Base-by-base conservation (phyloP, 345 rosid species). In the Melastoma malabathricum region DNA sequence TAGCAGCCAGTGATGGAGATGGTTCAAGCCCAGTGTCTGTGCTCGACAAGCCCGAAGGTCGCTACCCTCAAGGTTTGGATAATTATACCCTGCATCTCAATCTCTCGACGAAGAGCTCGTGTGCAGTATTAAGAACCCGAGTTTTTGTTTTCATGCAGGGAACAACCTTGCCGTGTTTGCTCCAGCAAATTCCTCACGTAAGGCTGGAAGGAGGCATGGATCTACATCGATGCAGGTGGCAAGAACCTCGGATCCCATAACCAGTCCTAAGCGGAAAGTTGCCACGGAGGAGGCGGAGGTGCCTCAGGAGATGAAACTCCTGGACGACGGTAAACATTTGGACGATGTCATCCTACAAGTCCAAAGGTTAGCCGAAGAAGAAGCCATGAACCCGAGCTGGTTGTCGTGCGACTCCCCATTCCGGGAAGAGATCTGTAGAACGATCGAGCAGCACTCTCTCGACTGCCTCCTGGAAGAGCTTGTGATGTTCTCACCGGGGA, bases 1-100 rank as follows among this genome's bases (percentile, higher is more conserved):
- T 53, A 18, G 44, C 46, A 57, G 50, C 44, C 48, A 10, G 49
- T 14, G 62, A 57, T 44, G 67, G 68, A 6, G 68, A 67, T 10
- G 60, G 61, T 60, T 73, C 81, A 29, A 76, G 74, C 61, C 88
- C 83, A 1, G 68, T 78, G 25, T 84, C 86, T 55, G 82, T 79
- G 64, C 77, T 80, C 27, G 75, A 71, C 1, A 62, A 14, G 44
- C 13, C 43, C 18, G 18, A 45, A 6, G 31, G 20, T 5, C 15
- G 22, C 25, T 43, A n/a, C 13, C 43, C 45, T 29, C 59, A 47
- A 46, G 59, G 59, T 56, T 46, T 13, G 59, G 14, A 17, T 44
- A 19, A 15, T 54, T 31, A 8, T 13, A 6, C 18, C 41, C 19
- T 2, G 14, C 19, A 43, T 51, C 54, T 34, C 18, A 15, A n/a